These are phyloP conservation scores for Drosera spatulata DNA, from an alignment of 179 eudicot genomes.

Conservation along the genomic window DNA sequence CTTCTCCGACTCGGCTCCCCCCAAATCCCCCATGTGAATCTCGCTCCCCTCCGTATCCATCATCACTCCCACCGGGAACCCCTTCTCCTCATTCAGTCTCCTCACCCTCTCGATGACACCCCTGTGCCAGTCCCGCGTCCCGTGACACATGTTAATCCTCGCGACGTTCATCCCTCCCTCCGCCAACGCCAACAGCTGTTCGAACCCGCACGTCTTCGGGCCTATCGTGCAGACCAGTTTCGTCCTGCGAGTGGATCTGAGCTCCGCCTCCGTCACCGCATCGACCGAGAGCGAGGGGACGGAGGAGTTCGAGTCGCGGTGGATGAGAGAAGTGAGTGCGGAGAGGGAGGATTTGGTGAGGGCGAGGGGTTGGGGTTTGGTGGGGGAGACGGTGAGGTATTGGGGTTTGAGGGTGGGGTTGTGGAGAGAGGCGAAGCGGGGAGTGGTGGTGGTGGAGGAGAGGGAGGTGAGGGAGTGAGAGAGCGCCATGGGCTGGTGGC, in stretches of 20 bases:
- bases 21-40: conserved; percentile 74
- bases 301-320: conserved; percentile 20
- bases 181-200: conserved; percentile 58
- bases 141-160: conserved; percentile 65
- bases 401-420: background rate
- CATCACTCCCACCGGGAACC: conserved; percentile 62
- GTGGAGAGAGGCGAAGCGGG: background rate
- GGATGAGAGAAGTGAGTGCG: conserved; percentile 11
- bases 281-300: conserved; percentile 39
- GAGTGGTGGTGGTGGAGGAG: background rate
- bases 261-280: conserved; percentile 57
- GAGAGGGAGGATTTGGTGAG: background rate
- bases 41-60: conserved; percentile 81
- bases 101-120: conserved; percentile 50
- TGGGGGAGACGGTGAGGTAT: background rate
- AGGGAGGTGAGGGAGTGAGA: background rate
- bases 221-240: conserved; percentile 62
- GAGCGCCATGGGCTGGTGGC: too few relatives aligned
- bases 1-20: conserved; percentile 48
- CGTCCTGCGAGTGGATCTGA: conserved; percentile 57
- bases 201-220: conserved; percentile 41
- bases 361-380: background rate
- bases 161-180: conserved; percentile 72
- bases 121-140: conserved; percentile 60
- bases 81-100: conserved; percentile 58